Base-by-base conservation (phyloP, 805 yeast species). In the Wickerhamomyces bisporus region DNA sequence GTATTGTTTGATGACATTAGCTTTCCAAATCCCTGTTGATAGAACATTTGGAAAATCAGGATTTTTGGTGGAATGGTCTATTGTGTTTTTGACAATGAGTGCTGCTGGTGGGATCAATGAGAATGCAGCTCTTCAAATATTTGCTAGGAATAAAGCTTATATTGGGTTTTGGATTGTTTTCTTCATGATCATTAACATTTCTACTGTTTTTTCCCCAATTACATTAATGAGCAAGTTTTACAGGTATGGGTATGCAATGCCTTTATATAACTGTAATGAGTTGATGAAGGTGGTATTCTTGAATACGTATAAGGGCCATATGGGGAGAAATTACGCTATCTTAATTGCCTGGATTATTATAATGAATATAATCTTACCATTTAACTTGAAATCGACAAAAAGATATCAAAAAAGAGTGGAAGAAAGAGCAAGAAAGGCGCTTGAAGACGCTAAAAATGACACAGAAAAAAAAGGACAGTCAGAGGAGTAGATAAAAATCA, bases 101-200 rank as follows among this genome's bases (percentile, higher is more conserved):
- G 81, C 87, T 1, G 76, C 82, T 15, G 94, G 93, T 32, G 72
- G 81, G 15, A 74, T 80, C 24, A 81, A 79, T 50, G 91, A 85
- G 58, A 72, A 77, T 41, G 60, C 71, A 41, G 75, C 78, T 1
- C 55, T 76, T 52, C 17, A 27, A 30, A 31, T 30, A 6, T 81
- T 5, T 57, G 72, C 12, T 60, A 79, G 34, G 57, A 76, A 10
- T 43, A 64, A 14, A 67, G 65, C 38, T 88, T 91, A 1, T 87
- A 50, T 81, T 40, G 91, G 91, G 3, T 77, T 82, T 52, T 81
- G 88, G 86, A 54, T 84, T 48, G 63, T 82, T 41, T 66, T 72
- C 40, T 79, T 85, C 72, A 86, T 82, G 44, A 68, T 79, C 35
- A 26, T 67, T 15, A 84, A 84, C 52, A 72, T 80, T 34, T 63